Evolutionary conservation across 192 early-diverging fungal species (phyloP).

Genomic region (Physocladia obscura): DNA sequence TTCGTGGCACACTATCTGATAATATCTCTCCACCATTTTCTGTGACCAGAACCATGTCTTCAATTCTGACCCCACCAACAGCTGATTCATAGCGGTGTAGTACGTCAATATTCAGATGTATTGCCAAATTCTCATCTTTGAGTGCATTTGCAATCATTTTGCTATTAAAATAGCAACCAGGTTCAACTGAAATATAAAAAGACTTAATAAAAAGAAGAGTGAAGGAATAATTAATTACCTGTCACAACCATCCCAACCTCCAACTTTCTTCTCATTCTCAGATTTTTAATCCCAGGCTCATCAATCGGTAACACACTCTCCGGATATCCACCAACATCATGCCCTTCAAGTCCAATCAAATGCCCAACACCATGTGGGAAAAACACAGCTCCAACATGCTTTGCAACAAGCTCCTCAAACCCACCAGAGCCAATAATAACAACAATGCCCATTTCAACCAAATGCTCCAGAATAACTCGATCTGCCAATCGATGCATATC

Average conservation of each 20-base stretch:
- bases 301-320: constrained; percentile 68
- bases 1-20: constrained; percentile 74
- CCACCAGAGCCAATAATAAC: too few species aligned
- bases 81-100: not conserved
- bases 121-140: not conserved
- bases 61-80: constrained; percentile 89
- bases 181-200: constrained; percentile 92
- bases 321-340: constrained; percentile 73
- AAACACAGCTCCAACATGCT: constrained; percentile 74
- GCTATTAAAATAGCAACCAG: constrained; percentile 90
- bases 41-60: constrained; percentile 81
- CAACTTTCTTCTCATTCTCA: constrained; percentile 71
- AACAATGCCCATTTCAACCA: constrained; percentile 71
- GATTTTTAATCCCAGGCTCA: constrained; percentile 69
- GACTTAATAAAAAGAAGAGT: constrained; percentile 18
- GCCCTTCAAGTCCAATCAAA: constrained; percentile 57
- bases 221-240: too few species aligned
- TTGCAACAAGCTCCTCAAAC: constrained; percentile 56
- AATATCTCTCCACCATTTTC: constrained; percentile 76
- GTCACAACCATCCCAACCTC: constrained; percentile 64
- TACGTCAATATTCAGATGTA: not conserved
- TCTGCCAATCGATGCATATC: constrained; percentile 74
- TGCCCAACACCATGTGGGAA: constrained; percentile 92
- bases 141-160: constrained; percentile 58
- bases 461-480: constrained; percentile 64